Conservation (phyloP, 768 basidiomycete species). For the Daedaleopsis sinensis region DNA sequence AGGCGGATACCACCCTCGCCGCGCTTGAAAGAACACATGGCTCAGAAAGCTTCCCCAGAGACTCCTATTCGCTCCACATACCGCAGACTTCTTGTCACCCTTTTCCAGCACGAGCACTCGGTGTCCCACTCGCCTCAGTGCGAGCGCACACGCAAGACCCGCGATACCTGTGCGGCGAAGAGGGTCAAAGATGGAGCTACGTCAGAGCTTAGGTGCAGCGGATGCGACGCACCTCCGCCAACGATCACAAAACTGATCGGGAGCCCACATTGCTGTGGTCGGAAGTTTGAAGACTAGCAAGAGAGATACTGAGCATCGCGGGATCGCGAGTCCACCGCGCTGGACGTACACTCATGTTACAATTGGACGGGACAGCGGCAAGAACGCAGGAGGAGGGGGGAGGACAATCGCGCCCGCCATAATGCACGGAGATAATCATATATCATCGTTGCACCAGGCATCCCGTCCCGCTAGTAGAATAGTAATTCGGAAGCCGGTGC, state of each 20-base stretch:
- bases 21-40: slow-evolving; percentile 15
- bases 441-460: slow-evolving; percentile 8
- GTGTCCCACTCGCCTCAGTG: slow-evolving; percentile 36
- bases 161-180: slow-evolving; percentile 28
- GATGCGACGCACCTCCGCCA: slow-evolving; percentile 29
- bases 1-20: slow-evolving; percentile 33
- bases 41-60: not conserved
- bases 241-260: slow-evolving; percentile 34
- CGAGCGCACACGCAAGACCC: slow-evolving; percentile 36
- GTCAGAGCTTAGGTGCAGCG: not conserved
- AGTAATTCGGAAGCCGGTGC: not conserved
- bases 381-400: not conserved
- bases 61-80: not conserved
- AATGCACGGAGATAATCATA: slow-evolving; percentile 11
- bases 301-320: not conserved
- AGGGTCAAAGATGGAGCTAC: not conserved
- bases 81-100: slow-evolving; percentile 14
- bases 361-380: not conserved
- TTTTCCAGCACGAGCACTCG: slow-evolving; percentile 35
- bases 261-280: slow-evolving; percentile 14
- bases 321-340: not conserved
- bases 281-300: slow-evolving; percentile 9
- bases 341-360: slow-evolving; percentile 11
- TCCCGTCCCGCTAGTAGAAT: not conserved
- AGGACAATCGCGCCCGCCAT: not conserved